Conservation (phyloP, 148 eudicot species). For the Selenicereus undatus region DNA sequence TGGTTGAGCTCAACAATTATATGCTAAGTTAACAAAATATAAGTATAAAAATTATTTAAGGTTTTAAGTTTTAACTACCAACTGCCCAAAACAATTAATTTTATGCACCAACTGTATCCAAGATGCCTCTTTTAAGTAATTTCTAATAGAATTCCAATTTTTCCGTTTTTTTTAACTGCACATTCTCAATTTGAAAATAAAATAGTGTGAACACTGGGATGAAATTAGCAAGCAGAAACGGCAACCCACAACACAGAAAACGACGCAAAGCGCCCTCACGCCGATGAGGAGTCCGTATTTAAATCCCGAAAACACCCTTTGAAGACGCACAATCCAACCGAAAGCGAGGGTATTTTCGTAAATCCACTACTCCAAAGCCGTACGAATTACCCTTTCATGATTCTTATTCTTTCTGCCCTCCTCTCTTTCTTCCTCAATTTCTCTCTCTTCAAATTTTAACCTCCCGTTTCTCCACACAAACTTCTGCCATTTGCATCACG, state of each 20-base stretch:
- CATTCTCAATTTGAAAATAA: no score
- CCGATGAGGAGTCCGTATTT: not conserved
- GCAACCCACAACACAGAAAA: not conserved
- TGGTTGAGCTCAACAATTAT: no score
- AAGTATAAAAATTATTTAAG: no score
- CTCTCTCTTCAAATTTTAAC: not conserved
- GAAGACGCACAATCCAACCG: slow-evolving; percentile 28
- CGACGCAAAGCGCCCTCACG: slow-evolving; percentile 8
- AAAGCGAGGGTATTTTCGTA: slow-evolving; percentile 45
- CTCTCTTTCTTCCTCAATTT: not conserved
- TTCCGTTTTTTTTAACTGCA: no score
- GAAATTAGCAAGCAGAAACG: not conserved
- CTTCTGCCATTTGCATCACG: not conserved
- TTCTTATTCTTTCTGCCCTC: not conserved
- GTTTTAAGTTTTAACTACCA: no score
- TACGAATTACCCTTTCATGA: not conserved
- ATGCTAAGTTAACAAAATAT: no score
- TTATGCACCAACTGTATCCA: no score
- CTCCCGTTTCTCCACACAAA: not conserved
- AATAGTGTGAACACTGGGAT: not conserved
- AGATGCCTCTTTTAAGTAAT: no score
- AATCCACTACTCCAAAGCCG: not conserved
- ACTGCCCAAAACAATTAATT: no score
- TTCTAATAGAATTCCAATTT: no score
- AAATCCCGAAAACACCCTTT: not conserved